phyloP scores from a whole-genome alignment of 352 stramenopile genomes.

The Globisporangium cylindrosporum region DNA sequence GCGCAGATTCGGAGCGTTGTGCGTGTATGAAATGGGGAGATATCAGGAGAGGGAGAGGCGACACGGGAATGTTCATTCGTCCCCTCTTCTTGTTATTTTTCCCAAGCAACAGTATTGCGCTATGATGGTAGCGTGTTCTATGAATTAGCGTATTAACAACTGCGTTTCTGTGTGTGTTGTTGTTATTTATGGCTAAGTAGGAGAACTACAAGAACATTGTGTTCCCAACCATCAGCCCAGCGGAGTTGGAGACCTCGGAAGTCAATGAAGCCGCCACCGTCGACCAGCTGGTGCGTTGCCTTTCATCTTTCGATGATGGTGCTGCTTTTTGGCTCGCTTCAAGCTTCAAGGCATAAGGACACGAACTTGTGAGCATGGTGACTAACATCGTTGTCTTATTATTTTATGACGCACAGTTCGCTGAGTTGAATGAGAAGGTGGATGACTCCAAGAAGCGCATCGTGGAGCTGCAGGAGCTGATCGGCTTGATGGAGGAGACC shows the following conservation, averaged over 20 bases:
- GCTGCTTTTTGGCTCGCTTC: background rate
- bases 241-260: slow-evolving; percentile 63
- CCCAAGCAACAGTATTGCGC: background rate
- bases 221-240: slow-evolving; percentile 76
- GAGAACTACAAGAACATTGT: slow-evolving; percentile 85
- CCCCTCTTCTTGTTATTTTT: background rate
- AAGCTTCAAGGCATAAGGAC: background rate
- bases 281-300: slow-evolving; percentile 55
- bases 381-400: background rate
- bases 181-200: slow-evolving; percentile 10
- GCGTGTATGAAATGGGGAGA: background rate
- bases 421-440: slow-evolving; percentile 78
- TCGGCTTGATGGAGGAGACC: slow-evolving; percentile 81
- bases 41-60: background rate
- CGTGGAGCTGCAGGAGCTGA: slow-evolving; percentile 81
- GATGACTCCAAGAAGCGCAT: slow-evolving; percentile 84
- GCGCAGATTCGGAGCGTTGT: background rate
- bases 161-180: background rate
- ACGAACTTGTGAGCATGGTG: background rate
- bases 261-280: slow-evolving; percentile 81
- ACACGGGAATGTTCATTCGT: background rate
- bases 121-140: background rate
- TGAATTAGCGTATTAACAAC: background rate
- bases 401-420: slow-evolving; percentile 35
- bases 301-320: background rate